Conservation (phyloP, 371 early-diverging fungal species). For the Sporodiniella umbellata region DNA sequence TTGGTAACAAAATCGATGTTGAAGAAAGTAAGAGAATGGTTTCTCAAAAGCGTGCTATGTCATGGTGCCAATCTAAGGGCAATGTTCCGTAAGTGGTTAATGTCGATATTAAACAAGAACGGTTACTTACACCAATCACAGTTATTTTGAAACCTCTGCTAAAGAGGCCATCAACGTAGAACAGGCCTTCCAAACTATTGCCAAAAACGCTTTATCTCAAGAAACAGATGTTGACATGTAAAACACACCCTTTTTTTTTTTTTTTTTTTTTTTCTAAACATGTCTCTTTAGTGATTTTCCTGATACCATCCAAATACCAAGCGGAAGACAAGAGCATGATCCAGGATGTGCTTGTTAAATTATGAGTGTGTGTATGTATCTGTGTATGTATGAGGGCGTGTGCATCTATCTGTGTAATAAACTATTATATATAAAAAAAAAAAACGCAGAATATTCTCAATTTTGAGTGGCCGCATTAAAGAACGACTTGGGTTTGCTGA, state of each 20-base stretch:
- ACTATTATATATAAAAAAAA: not conserved
- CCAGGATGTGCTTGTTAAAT: constrained; percentile 48
- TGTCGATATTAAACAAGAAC: not conserved
- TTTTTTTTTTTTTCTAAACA: not conserved
- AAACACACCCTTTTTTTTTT: not conserved
- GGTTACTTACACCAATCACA: not conserved
- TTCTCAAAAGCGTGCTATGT: constrained; percentile 90
- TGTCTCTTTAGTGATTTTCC: constrained; percentile 75
- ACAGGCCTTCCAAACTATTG: constrained; percentile 93
- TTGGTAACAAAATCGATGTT: constrained; percentile 98
- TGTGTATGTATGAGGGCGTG: no score
- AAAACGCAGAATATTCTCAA: no score
- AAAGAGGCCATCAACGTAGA: constrained; percentile 98
- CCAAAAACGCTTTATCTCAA: constrained; percentile 89
- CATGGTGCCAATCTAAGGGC: constrained; percentile 95
- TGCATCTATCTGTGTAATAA: not conserved
- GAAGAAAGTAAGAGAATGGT: constrained; percentile 92
- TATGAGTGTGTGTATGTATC: no score
- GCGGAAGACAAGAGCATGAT: constrained; percentile 61
- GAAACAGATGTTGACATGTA: constrained; percentile 90
- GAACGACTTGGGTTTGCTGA: no score
- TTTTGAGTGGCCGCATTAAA: no score
- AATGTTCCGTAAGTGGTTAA: constrained; percentile 75
- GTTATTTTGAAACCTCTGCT: constrained; percentile 96
- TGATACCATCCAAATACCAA: constrained; percentile 89